These are phyloP conservation scores for Juncus inflexus DNA, from an alignment of 176 grass and related monocot genomes.

Conservation along the genomic window DNA sequence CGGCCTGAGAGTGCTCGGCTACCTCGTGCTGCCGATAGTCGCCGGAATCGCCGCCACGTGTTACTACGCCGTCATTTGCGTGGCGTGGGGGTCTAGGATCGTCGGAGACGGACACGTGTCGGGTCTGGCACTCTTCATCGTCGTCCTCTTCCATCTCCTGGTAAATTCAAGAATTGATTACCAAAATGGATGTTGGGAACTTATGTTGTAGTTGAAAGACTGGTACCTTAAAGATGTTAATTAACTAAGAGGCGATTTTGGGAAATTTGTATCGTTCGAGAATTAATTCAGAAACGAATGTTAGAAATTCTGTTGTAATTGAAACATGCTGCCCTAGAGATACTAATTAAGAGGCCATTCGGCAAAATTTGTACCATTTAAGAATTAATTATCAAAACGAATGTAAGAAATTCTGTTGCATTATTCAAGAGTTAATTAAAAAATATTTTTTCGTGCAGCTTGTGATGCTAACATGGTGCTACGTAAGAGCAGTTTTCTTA, in stretches of 20 bases:
- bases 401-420: too few relatives aligned
- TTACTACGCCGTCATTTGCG: conserved; percentile 80
- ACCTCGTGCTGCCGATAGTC: conserved; percentile 62
- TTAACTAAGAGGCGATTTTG: too few relatives aligned
- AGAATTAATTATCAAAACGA: conserved; percentile 75
- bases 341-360: too few relatives aligned
- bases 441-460: conserved; percentile 24
- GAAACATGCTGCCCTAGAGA: too few relatives aligned
- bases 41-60: conserved; percentile 49
- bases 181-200: too few relatives aligned
- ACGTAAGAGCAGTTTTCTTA: conserved; percentile 60
- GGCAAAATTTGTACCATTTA: conserved; percentile 23
- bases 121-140: neutral
- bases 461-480: too few relatives aligned
- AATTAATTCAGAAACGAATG: too few relatives aligned
- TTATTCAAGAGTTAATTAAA: conserved; percentile 70
- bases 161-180: conserved; percentile 37
- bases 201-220: too few relatives aligned
- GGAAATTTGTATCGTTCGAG: too few relatives aligned
- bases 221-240: too few relatives aligned
- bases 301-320: too few relatives aligned
- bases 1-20: conserved; percentile 50
- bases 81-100: conserved; percentile 60
- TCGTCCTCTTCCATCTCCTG: conserved; percentile 51
- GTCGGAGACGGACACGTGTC: conserved; percentile 16